Percentiles rank a stretch among this genome's conserved stretches.
These are phyloP conservation scores for Salvia splendens DNA, from an alignment of 257 asterid genomes.

Conservation along the genomic window DNA sequence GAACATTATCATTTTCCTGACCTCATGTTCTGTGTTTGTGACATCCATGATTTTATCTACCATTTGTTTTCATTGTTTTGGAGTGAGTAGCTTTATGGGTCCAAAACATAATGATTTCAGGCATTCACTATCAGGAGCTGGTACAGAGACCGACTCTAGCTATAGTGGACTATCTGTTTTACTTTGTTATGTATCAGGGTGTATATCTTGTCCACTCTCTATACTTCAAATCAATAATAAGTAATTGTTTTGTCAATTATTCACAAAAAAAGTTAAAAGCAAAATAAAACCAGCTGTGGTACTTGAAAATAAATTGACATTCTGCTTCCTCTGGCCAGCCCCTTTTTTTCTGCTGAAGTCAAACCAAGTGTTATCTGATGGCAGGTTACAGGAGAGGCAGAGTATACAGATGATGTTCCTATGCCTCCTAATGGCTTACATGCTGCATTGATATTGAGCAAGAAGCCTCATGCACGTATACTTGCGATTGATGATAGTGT, in stretches of 20 bases:
- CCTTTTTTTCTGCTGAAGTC: constrained; percentile 19
- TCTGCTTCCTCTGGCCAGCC: neutral
- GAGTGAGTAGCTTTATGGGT: neutral
- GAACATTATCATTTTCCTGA: neutral
- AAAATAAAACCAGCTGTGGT: neutral
- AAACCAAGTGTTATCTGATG: constrained; percentile 30
- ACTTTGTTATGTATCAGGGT: neutral
- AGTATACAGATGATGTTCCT: constrained; percentile 90
- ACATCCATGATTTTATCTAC: neutral
- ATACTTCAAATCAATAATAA: neutral
- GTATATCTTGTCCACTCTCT: neutral
- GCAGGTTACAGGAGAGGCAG: constrained; percentile 98
- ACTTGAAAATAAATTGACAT: neutral
- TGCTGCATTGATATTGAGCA: constrained; percentile 80
- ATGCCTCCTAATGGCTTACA: constrained; percentile 84
- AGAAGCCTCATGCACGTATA: constrained; percentile 90
- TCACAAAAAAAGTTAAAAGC: neutral
- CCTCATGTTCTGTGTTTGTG: neutral
- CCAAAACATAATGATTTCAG: neutral
- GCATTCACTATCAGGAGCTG: neutral
- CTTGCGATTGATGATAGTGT: constrained; percentile 62
- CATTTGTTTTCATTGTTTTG: constrained; percentile 7
- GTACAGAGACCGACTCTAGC: neutral
- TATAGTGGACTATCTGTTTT: neutral
- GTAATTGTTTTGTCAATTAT: neutral